Evolutionary conservation across 1,139 yeast genomes (phyloP), one percentile per base, ranked within the genome.

Genomic region (Candida tropicalis): DNA sequence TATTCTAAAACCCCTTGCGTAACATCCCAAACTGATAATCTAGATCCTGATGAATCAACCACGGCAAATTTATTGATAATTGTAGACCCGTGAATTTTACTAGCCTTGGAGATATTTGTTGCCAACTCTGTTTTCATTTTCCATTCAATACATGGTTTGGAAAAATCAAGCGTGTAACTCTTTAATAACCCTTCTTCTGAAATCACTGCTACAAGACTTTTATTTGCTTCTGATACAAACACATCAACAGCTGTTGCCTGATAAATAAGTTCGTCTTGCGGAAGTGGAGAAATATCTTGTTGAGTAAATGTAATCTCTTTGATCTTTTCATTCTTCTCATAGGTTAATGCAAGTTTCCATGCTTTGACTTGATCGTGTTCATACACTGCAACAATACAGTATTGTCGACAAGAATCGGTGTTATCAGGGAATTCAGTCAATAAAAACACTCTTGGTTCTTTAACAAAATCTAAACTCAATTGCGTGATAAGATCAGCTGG

Each of bases 11-110:
- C 79, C 4, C 82, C 79, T 27, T 84, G 73, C 34, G 73, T 73
- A 26, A 83, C 71, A 61, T 90, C 96, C 96, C 96, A 91, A 16
- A 91, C 79, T 1, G 83, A 69, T 38, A 91, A 61, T 35, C 69
- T 70, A 27, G 64, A 64, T 1, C 81, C 78, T 0, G 68, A 47
- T 9, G 70, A 70, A 57, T 81, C 83, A 10, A 87, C 81, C 10
- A 90, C 72, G 1, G 95, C 96, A 40, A 88, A 68, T 53, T 87
- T 88, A 41, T 82, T 78, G 16, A 85, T 79, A 3, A 63, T 53
- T 0, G 93, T 81, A 0, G 96, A 86, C 0, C 90, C 95, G 41
- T 84, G 81, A 1, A 88, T 72, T 39, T 70, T 70, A 10, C 77
- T 63, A 1, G 86, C 77, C 33, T 76, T 66, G 2, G 49, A 40